Conservation (phyloP, 192 early-diverging fungal species). For the Umbelopsis sp. region DNA sequence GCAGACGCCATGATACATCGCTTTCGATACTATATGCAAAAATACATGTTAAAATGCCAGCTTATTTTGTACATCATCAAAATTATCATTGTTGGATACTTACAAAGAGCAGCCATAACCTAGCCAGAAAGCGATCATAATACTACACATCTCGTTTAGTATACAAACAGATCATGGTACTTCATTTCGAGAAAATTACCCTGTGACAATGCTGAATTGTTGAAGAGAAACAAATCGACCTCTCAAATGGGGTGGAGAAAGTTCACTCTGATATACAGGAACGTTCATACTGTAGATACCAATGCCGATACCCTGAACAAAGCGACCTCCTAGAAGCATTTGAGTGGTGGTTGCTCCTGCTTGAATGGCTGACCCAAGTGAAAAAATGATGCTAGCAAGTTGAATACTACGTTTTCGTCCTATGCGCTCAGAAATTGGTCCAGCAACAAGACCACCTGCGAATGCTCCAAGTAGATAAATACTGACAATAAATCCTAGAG, state of each 20-base stretch:
- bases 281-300: slow-evolving; percentile 47
- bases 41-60: not conserved
- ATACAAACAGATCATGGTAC: no score
- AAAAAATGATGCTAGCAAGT: slow-evolving; percentile 53
- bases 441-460: slow-evolving; percentile 54
- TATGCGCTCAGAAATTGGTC: slow-evolving; percentile 54
- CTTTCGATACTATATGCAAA: not conserved
- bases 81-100: not conserved
- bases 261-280: slow-evolving; percentile 53
- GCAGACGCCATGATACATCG: slow-evolving; percentile 58
- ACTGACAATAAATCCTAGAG: slow-evolving; percentile 57
- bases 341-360: slow-evolving; percentile 44
- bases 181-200: slow-evolving; percentile 53
- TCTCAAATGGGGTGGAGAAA: slow-evolving; percentile 52
- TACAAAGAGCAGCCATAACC: slow-evolving; percentile 49
- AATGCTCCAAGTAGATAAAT: slow-evolving; percentile 60
- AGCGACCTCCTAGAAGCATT: slow-evolving; percentile 62
- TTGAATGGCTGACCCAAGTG: slow-evolving; percentile 64
- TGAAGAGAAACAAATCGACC: slow-evolving; percentile 54
- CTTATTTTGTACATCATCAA: no score
- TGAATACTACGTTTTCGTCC: slow-evolving; percentile 62
- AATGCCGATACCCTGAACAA: slow-evolving; percentile 62
- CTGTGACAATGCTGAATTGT: slow-evolving; percentile 58
- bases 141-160: slow-evolving; percentile 45
- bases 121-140: slow-evolving; percentile 56